These are phyloP conservation scores for Pichia sp. DNA, from an alignment of 1,139 yeast genomes.

Conservation along the genomic window DNA sequence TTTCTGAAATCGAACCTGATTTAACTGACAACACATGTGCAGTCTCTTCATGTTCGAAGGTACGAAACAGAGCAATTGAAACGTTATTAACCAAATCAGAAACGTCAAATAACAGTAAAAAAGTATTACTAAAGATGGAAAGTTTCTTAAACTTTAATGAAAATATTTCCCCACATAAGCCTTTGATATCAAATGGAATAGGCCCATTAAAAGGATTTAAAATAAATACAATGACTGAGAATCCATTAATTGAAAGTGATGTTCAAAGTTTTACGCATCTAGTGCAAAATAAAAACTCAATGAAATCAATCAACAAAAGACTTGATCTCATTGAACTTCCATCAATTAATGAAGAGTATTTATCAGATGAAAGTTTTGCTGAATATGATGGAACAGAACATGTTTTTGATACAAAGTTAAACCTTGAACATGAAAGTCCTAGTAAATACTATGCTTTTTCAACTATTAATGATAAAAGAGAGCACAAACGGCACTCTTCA, in stretches of 20 bases:
- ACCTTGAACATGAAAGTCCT: background rate
- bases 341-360: constrained; percentile 10
- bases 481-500: constrained; percentile 19
- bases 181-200: constrained; percentile 1
- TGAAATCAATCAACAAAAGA: constrained; percentile 1
- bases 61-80: background rate
- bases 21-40: constrained; percentile 5
- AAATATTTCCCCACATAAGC: background rate
- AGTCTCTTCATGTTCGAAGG: background rate
- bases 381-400: background rate
- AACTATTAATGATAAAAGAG: background rate
- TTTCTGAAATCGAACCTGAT: constrained; percentile 6
- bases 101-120: constrained; percentile 4
- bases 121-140: constrained; percentile 24
- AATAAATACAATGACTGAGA: constrained; percentile 10
- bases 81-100: background rate
- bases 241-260: constrained; percentile 1
- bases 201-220: constrained; percentile 20
- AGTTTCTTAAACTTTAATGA: constrained; percentile 22
- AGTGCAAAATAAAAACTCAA: background rate
- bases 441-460: background rate
- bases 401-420: background rate
- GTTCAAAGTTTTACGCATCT: background rate
- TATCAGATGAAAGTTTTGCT: background rate
- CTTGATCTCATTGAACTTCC: constrained; percentile 12